Base-by-base conservation (phyloP, 192 early-diverging fungal species). In the Kappamyces sp. region DNA sequence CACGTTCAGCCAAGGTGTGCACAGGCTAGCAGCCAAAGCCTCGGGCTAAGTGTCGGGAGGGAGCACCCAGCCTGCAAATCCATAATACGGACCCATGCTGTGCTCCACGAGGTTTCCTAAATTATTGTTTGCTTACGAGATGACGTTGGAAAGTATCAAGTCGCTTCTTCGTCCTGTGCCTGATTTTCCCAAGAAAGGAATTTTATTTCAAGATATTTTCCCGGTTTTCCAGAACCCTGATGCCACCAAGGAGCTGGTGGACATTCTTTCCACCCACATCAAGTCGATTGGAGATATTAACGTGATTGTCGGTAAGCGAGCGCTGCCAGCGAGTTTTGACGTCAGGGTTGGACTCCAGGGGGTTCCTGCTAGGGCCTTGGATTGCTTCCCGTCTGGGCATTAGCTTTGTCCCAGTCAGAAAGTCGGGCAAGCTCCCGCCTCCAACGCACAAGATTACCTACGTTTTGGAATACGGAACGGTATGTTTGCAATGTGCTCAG, bases 201-300 rank as follows among this genome's bases (percentile, higher is more conserved):
- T 99, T 60, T 67, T 93, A 62, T 99, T 99, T 84, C 88, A 87
- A 65, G 75, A 99, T 69, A 93, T 99, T 66, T 93, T 96, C 64
- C 90, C 91, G 42, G 83, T 99, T 59, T 99, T 99, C 81, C 88
- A 88, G 66, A 86, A 94, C 67, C 94, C 94, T 29, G 80, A 75
- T 36, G 96, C 95, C 14, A 32, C n/a, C 31, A 47, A 75, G 69
- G 81, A 85, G 45, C 78, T 98, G 8, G 85, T 94, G 42, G 80
- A 77, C 61, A 82, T 94, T 76, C 85, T 99, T 69, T 83, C 87
- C 36, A 77, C 93, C 66, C 88, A 91, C 66, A 47, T 84, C 52
- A 70, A 62, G 57, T 81, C 84, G 34, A 77, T 74, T 8, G 68
- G 68, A 34, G 84, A 84, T 64, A 75, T 92, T 39, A 93, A 97